A percentile compares a stretch with the other conserved stretches of the same genome.
Conservation (phyloP, 805 yeast genomes). For the Wickerhamomyces chaumierensis region DNA sequence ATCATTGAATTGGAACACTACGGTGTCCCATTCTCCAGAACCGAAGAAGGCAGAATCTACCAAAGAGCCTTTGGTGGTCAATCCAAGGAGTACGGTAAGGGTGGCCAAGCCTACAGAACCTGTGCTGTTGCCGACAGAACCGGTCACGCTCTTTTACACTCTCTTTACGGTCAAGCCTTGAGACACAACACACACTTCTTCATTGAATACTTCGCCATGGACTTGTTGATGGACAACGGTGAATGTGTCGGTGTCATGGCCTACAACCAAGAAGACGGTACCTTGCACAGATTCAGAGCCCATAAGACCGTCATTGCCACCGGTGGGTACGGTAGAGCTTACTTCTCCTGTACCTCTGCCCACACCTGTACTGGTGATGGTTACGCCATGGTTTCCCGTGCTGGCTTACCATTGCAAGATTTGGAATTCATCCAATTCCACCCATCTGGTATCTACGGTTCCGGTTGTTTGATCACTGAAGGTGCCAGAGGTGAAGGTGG, state of each 20-base stretch:
- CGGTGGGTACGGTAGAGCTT: slow-evolving; percentile 98
- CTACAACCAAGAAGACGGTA: slow-evolving; percentile 97
- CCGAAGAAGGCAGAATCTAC: slow-evolving; percentile 90
- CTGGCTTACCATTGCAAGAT: slow-evolving; percentile 96
- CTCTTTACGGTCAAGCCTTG: slow-evolving; percentile 91
- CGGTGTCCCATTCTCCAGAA: slow-evolving; percentile 98
- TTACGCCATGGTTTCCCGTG: slow-evolving; percentile 95
- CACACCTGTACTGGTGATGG: slow-evolving; percentile 99
- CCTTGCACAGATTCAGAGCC: slow-evolving; percentile 93
- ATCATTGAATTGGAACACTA: slow-evolving; percentile 95
- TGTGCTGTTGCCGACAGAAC: slow-evolving; percentile 99
- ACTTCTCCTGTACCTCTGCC: slow-evolving; percentile 97
- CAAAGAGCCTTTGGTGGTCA: slow-evolving; percentile 99
- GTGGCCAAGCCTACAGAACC: slow-evolving; percentile 98
- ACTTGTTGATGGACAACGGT: slow-evolving; percentile 88
- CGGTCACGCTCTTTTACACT: slow-evolving; percentile 93
- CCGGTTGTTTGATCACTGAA: slow-evolving; percentile 97
- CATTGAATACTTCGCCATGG: slow-evolving; percentile 94
- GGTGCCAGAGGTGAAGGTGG: slow-evolving; percentile 99
- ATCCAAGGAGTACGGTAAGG: slow-evolving; percentile 88
- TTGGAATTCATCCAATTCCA: slow-evolving; percentile 97
- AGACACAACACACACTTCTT: slow-evolving; percentile 96
- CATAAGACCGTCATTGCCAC: slow-evolving; percentile 96
- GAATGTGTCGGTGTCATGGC: slow-evolving; percentile 96
- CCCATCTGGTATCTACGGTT: slow-evolving; percentile 98